Conservation (phyloP, 2,329 filamentous ascomycete genomes). For the Escovopsis sp. region DNA sequence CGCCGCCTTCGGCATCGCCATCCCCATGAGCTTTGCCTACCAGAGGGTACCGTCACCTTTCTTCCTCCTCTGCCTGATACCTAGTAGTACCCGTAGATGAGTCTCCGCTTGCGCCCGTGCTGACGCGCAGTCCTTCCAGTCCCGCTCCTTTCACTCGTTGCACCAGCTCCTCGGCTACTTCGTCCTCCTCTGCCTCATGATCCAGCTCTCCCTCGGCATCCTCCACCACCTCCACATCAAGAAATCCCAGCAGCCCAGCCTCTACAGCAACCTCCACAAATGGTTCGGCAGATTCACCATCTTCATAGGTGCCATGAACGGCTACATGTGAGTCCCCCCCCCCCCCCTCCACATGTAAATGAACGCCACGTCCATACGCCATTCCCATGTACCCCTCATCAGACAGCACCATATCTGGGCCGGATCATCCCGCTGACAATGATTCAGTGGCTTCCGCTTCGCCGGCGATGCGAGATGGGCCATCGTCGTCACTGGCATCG, state of each 20-base stretch:
- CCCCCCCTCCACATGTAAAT: neutral
- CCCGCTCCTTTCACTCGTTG: constrained; percentile 32
- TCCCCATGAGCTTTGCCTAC: constrained; percentile 36
- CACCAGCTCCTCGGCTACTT: constrained; percentile 47
- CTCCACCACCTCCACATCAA: constrained; percentile 39
- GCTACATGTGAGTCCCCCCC: constrained; percentile 32
- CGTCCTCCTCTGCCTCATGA: constrained; percentile 33
- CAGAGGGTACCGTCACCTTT: constrained; percentile 28
- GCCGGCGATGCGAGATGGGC: constrained; percentile 33
- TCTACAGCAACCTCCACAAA: constrained; percentile 37
- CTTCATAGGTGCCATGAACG: constrained; percentile 37
- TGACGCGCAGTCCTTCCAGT: no score
- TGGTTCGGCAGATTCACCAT: constrained; percentile 42
- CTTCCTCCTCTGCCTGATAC: no score
- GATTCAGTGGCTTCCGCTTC: constrained; percentile 37
- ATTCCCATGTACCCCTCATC: no score
- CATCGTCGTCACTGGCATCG: constrained; percentile 31
- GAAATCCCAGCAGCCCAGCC: constrained; percentile 31
- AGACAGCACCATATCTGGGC: no score
- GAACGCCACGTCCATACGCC: constrained; percentile 3
- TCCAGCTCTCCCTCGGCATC: constrained; percentile 38
- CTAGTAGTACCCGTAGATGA: no score
- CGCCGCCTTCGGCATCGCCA: constrained; percentile 34
- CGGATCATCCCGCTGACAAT: no score
- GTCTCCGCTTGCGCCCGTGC: no score